Conservation (phyloP, 352 stramenopile genomes). For the Globisporangium acanthophoron region DNA sequence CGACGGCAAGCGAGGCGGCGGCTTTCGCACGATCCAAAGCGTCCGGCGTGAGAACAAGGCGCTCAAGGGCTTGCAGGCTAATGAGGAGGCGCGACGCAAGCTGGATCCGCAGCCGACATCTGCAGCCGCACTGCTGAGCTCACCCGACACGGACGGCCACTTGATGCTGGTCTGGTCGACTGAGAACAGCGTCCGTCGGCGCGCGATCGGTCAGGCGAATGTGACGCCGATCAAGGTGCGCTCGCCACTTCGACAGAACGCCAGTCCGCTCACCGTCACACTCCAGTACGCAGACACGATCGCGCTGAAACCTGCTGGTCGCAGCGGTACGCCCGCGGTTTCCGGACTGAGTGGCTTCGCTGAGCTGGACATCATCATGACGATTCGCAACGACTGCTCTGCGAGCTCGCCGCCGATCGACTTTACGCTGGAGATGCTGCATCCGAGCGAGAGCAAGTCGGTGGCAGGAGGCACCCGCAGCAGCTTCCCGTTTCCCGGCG, state of each 20-base stretch:
- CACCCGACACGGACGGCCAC: slow-evolving; percentile 51
- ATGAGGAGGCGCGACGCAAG: neutral
- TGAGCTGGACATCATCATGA: slow-evolving; percentile 71
- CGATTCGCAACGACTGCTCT: slow-evolving; percentile 59
- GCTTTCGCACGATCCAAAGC: slow-evolving; percentile 83
- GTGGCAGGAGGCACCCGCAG: neutral
- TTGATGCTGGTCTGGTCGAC: slow-evolving; percentile 69
- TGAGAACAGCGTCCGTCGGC: slow-evolving; percentile 15
- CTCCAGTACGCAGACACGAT: slow-evolving; percentile 47
- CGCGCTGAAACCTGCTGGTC: slow-evolving; percentile 16
- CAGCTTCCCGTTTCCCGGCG: slow-evolving; percentile 5
- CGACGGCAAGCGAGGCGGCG: slow-evolving; percentile 36
- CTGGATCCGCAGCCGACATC: slow-evolving; percentile 50
- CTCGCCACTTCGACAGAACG: slow-evolving; percentile 31
- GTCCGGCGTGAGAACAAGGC: slow-evolving; percentile 83
- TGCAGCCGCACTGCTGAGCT: slow-evolving; percentile 43
- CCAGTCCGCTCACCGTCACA: slow-evolving; percentile 67
- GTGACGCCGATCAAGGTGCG: slow-evolving; percentile 58
- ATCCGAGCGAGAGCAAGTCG: slow-evolving; percentile 53
- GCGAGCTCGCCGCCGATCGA: slow-evolving; percentile 51
- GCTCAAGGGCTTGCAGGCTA: slow-evolving; percentile 24
- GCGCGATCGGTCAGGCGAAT: slow-evolving; percentile 56
- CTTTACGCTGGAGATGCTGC: slow-evolving; percentile 75
- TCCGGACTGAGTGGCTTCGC: slow-evolving; percentile 30
- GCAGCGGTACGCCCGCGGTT: slow-evolving; percentile 8